Evolutionary conservation across 371 early-diverging fungal genomes (phyloP).

Genomic region (Apophysomyces variabilis): DNA sequence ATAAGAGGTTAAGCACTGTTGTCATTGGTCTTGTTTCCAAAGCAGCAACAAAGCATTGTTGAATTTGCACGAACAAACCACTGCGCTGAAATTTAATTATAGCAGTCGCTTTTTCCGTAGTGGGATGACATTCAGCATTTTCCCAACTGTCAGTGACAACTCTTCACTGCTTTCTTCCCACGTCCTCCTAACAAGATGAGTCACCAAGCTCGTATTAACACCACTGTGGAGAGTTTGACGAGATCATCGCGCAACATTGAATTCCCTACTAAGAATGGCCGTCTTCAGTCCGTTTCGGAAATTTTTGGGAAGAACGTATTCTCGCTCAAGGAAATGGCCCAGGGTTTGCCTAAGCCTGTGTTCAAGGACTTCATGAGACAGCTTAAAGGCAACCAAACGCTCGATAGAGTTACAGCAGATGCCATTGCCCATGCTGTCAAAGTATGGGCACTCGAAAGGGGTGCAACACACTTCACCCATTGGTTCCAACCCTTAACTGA

Average conservation of each 20-base stretch:
- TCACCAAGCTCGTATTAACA: conserved; percentile 37
- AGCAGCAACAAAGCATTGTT: too few relatives aligned
- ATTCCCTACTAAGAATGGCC: conserved; percentile 75
- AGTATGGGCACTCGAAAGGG: conserved; percentile 95
- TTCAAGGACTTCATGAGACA: conserved; percentile 90
- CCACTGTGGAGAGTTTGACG: conserved; percentile 39
- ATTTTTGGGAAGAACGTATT: conserved; percentile 94
- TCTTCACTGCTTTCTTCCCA: neutral
- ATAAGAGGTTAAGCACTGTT: too few relatives aligned
- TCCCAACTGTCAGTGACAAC: neutral
- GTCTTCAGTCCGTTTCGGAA: conserved; percentile 81
- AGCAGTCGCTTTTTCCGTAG: too few relatives aligned
- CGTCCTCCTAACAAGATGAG: conserved; percentile 22
- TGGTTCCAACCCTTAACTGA: conserved; percentile 99
- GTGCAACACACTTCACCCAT: conserved; percentile 97
- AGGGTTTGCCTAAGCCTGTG: conserved; percentile 93
- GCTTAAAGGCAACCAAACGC: conserved; percentile 80
- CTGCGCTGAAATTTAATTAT: too few relatives aligned
- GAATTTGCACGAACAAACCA: too few relatives aligned
- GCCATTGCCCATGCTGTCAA: conserved; percentile 97
- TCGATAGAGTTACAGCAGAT: conserved; percentile 94
- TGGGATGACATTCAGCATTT: too few relatives aligned
- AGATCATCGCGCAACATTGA: conserved; percentile 43
- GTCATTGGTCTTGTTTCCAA: too few relatives aligned
- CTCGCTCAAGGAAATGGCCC: conserved; percentile 82